Conservation (phyloP, 2,329 filamentous ascomycete genomes). For the Fusarium globosum region DNA sequence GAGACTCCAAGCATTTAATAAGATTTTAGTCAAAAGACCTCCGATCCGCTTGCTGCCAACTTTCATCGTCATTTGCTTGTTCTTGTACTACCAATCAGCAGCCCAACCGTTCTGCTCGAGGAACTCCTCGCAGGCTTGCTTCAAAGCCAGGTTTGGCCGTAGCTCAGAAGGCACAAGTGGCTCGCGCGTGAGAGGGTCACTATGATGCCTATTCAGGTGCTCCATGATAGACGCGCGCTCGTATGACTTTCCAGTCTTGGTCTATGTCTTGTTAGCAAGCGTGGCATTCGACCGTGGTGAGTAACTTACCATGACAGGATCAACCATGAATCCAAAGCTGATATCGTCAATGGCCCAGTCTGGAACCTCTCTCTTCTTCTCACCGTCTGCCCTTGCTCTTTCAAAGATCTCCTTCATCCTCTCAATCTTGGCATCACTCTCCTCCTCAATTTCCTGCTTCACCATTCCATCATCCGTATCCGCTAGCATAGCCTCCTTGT, state of each 20-base stretch:
- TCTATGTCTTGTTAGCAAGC: conserved; percentile 56
- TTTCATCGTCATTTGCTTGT: neutral
- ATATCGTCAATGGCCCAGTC: conserved; percentile 84
- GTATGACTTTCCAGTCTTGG: conserved; percentile 89
- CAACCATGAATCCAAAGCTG: conserved; percentile 78
- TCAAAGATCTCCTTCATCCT: conserved; percentile 64
- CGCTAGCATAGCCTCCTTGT: conserved; percentile 57
- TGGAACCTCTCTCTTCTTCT: conserved; percentile 70
- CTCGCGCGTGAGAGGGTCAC: conserved; percentile 87
- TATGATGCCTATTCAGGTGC: conserved; percentile 79
- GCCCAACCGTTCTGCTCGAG: conserved; percentile 90
- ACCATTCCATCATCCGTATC: conserved; percentile 60
- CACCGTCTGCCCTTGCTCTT: conserved; percentile 55
- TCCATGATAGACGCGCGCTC: conserved; percentile 88
- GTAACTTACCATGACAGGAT: conserved; percentile 69
- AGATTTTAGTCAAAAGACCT: neutral
- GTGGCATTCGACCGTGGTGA: neutral
- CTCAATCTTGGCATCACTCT: conserved; percentile 60
- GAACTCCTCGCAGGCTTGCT: conserved; percentile 86
- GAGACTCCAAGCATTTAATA: conserved; percentile 18
- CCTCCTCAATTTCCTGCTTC: conserved; percentile 58
- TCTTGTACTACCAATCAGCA: conserved; percentile 78
- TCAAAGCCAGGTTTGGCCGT: conserved; percentile 83
- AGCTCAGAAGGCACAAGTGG: conserved; percentile 76
- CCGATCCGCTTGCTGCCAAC: neutral